phyloP scores from a whole-genome alignment of 768 basidiomycete genomes.

The Leccinum ochraceum region DNA sequence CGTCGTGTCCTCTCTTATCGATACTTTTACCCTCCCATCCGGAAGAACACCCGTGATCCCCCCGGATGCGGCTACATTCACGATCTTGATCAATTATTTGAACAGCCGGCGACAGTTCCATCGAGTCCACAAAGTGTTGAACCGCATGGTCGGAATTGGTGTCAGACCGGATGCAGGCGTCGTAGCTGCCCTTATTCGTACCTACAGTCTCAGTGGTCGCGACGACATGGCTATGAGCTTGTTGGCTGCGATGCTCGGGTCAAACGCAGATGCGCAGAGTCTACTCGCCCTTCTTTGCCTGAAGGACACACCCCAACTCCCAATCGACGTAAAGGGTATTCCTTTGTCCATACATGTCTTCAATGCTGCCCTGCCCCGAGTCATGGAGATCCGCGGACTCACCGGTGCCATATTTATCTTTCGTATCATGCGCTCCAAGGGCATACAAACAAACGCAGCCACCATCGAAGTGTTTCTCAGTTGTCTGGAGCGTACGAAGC shows the following conservation, averaged over 20 bases:
- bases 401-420: slow-evolving; percentile 47
- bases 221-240: slow-evolving; percentile 53
- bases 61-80: slow-evolving; percentile 63
- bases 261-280: slow-evolving; percentile 24
- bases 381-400: slow-evolving; percentile 52
- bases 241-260: slow-evolving; percentile 47
- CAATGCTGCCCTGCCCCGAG: slow-evolving; percentile 59
- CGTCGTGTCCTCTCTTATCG: slow-evolving; percentile 13
- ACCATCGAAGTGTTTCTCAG: slow-evolving; percentile 59
- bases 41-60: slow-evolving; percentile 19
- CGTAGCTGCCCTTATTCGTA: slow-evolving; percentile 56
- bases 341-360: slow-evolving; percentile 49
- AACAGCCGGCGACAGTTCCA: slow-evolving; percentile 45
- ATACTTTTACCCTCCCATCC: slow-evolving; percentile 1
- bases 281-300: slow-evolving; percentile 25
- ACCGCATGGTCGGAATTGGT: slow-evolving; percentile 45
- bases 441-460: slow-evolving; percentile 50
- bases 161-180: slow-evolving; percentile 48
- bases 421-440: slow-evolving; percentile 53
- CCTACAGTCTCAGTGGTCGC: slow-evolving; percentile 50
- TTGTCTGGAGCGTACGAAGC: slow-evolving; percentile 47
- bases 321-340: slow-evolving; percentile 31
- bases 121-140: slow-evolving; percentile 46
- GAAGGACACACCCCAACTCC: slow-evolving; percentile 18
- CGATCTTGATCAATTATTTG: slow-evolving; percentile 60